phyloP scores from a whole-genome alignment of 176 grass and related monocot genomes.

The Oryza meridionalis region DNA sequence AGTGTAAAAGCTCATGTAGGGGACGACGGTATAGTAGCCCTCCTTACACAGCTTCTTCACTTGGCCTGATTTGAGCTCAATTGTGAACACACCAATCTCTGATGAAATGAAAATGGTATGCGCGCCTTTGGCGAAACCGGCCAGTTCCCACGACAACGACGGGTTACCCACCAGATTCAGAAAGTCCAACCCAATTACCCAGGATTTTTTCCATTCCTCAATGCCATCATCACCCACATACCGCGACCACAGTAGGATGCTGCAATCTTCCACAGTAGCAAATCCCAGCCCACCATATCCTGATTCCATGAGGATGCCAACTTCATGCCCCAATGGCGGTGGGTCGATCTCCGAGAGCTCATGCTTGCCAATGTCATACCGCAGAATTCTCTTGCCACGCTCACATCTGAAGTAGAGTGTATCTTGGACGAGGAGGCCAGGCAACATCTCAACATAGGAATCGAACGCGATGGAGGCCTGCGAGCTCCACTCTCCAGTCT shows the following conservation, averaged over 20 bases:
- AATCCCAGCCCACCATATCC: no score
- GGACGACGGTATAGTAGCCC: not conserved
- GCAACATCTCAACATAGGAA: not conserved
- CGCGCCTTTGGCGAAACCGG: not conserved
- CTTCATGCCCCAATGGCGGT: no score
- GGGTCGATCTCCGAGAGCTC: no score
- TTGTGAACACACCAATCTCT: not conserved
- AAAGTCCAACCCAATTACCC: constrained; percentile 9
- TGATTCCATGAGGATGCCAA: no score
- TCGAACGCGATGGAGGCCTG: not conserved
- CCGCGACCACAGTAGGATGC: not conserved
- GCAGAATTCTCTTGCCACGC: not conserved
- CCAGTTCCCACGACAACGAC: not conserved
- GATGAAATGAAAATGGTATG: constrained; percentile 5
- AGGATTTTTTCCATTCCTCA: not conserved
- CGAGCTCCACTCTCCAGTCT: constrained; percentile 9
- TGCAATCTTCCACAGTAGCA: no score
- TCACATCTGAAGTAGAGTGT: constrained; percentile 9
- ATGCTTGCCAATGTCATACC: no score
- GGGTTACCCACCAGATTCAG: not conserved
- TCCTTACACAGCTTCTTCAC: not conserved
- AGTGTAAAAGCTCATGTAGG: constrained; percentile 32
- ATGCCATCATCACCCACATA: not conserved
- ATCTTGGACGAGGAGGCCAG: not conserved
- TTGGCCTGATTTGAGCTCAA: constrained; percentile 33